Evolutionary conservation across 2,329 filamentous ascomycete species (phyloP).

Genomic region (Pseudogymnoascus sp.): DNA sequence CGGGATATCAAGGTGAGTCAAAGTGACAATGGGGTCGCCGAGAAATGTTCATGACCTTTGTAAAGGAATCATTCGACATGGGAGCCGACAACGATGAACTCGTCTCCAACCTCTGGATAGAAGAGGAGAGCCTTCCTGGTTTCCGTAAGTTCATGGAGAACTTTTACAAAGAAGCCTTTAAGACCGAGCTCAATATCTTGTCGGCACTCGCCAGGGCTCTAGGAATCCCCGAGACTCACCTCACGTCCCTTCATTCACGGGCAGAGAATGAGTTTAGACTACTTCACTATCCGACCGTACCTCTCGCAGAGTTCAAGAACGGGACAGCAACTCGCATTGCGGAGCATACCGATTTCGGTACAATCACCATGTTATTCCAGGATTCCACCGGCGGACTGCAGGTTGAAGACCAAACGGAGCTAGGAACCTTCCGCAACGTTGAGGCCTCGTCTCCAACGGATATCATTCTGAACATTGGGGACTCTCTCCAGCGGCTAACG

Average conservation of each 20-base stretch:
- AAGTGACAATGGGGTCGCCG: background rate
- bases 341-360: constrained; percentile 45
- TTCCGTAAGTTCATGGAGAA: constrained; percentile 39
- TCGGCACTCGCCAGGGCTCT: constrained; percentile 39
- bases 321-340: constrained; percentile 39
- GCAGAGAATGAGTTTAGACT: constrained; percentile 52
- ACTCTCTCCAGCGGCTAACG: constrained; percentile 41
- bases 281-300: constrained; percentile 47
- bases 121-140: constrained; percentile 35
- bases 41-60: constrained; percentile 2
- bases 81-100: constrained; percentile 36
- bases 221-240: constrained; percentile 36
- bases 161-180: constrained; percentile 42
- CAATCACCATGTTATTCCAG: constrained; percentile 45
- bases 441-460: constrained; percentile 17
- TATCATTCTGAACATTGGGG: constrained; percentile 41
- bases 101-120: constrained; percentile 42
- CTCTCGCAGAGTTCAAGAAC: constrained; percentile 34
- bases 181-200: constrained; percentile 35
- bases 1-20: background rate
- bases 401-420: constrained; percentile 34
- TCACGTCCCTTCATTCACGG: constrained; percentile 39
- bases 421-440: constrained; percentile 34
- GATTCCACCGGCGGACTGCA: constrained; percentile 43
- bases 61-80: constrained; percentile 43